A percentile compares a stretch with the other conserved stretches of the same genome.
These are phyloP conservation scores for Isochrysis galbana DNA, from an alignment of 78 protist species.

Conservation along the genomic window DNA sequence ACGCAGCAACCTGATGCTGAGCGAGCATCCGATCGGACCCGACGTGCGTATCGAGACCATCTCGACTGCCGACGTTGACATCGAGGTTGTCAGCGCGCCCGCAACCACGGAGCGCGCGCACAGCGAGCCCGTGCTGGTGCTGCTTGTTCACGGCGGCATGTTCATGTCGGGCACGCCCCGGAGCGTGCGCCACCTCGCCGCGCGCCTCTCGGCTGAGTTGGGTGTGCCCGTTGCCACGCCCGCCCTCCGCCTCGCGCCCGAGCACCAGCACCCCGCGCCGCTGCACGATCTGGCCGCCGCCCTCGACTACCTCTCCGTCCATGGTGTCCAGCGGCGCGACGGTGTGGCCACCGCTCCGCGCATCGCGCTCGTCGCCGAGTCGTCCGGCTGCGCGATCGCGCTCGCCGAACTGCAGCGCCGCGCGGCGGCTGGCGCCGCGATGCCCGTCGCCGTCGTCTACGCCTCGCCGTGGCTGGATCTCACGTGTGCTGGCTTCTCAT, in stretches of 20 bases:
- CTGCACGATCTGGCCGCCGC: neutral
- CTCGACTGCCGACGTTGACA: too few species aligned
- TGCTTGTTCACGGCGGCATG: neutral
- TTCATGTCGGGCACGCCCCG: neutral
- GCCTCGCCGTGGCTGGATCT: constrained; percentile 6
- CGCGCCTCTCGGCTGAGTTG: neutral
- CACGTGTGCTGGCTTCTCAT: neutral
- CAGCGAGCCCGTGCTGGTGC: neutral
- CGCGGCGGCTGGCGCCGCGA: neutral
- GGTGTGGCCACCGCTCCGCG: neutral
- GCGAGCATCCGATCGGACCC: too few species aligned
- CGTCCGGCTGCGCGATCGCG: neutral
- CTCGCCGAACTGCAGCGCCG: neutral
- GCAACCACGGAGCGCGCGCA: too few species aligned
- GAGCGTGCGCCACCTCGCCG: neutral
- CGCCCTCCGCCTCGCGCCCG: neutral
- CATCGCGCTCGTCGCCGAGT: neutral
- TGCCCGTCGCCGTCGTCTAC: neutral
- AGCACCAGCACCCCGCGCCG: neutral
- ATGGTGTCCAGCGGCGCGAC: neutral
- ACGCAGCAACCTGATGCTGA: neutral
- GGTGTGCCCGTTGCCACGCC: neutral
- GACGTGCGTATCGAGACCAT: too few species aligned
- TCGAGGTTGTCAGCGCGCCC: too few species aligned
- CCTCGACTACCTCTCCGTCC: neutral